These are phyloP conservation scores for Pichia manshurica DNA, from an alignment of 805 yeast species.

Conservation along the genomic window DNA sequence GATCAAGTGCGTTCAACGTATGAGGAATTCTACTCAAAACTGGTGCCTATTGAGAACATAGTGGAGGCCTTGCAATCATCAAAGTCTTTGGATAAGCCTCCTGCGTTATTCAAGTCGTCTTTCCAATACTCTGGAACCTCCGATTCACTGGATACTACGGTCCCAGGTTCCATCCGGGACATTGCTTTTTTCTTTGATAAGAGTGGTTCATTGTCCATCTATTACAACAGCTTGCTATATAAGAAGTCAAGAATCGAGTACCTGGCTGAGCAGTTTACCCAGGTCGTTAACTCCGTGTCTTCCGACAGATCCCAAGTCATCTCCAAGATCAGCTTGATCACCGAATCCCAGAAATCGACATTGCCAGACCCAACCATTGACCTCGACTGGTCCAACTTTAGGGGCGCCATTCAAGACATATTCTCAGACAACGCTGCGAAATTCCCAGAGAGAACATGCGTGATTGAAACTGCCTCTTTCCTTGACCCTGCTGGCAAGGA, in stretches of 20 bases:
- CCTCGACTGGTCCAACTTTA: conserved; percentile 83
- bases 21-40: conserved; percentile 26
- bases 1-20: conserved; percentile 40
- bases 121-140: conserved; percentile 41
- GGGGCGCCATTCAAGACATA: conserved; percentile 96
- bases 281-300: conserved; percentile 40
- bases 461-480: conserved; percentile 82
- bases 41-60: conserved; percentile 51
- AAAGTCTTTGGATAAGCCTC: conserved; percentile 50
- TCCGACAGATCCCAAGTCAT: conserved; percentile 38
- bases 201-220: conserved; percentile 37
- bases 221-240: conserved; percentile 74
- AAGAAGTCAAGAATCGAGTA: conserved; percentile 60
- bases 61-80: conserved; percentile 43
- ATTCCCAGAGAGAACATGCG: conserved; percentile 84
- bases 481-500: conserved; percentile 47
- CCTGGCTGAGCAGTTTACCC: conserved; percentile 66
- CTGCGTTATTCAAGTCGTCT: conserved; percentile 58
- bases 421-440: conserved; percentile 80
- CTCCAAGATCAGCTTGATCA: conserved; percentile 61
- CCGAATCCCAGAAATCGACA: conserved; percentile 50
- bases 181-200: conserved; percentile 50
- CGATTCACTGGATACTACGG: conserved; percentile 38
- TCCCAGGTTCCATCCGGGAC: conserved; percentile 56
- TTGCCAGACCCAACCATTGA: conserved; percentile 87